A percentile compares a stretch with the other conserved stretches of the same genome.
phyloP scores from a whole-genome alignment of 805 yeast genomes.

The Kodamaea neixiangensis region DNA sequence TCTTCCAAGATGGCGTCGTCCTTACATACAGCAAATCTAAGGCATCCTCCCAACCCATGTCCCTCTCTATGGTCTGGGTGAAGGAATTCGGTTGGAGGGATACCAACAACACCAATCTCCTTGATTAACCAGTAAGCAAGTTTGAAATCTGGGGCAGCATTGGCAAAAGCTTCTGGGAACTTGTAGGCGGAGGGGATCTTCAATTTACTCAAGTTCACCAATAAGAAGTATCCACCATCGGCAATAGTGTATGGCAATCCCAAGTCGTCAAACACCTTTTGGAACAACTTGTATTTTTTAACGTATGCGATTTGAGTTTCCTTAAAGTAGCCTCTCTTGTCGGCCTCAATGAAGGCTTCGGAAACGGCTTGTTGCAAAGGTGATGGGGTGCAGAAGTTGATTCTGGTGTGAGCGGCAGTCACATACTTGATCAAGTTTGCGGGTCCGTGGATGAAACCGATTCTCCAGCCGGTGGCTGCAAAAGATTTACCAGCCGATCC shows the following conservation, averaged over 20 bases:
- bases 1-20: constrained; percentile 78
- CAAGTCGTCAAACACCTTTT: constrained; percentile 78
- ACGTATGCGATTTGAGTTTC: constrained; percentile 66
- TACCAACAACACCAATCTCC: constrained; percentile 92
- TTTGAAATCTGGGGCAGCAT: constrained; percentile 81
- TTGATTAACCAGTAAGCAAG: constrained; percentile 90
- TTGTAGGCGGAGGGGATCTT: constrained; percentile 72
- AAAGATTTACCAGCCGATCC: constrained; percentile 98
- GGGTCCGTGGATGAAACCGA: constrained; percentile 93
- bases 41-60: constrained; percentile 74
- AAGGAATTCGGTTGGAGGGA: constrained; percentile 96
- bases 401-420: constrained; percentile 88
- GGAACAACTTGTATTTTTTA: constrained; percentile 72
- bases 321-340: constrained; percentile 64
- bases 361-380: constrained; percentile 94
- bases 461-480: constrained; percentile 99
- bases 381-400: constrained; percentile 87
- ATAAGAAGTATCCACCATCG: constrained; percentile 90
- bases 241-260: constrained; percentile 88
- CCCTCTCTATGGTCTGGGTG: constrained; percentile 61
- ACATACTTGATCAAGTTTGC: constrained; percentile 79
- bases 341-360: constrained; percentile 66
- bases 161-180: constrained; percentile 68
- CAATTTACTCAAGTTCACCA: constrained; percentile 84
- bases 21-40: constrained; percentile 96